Evolutionary conservation across 306 rosid genomes (phyloP).

Genomic region (Vigna nakashimae): DNA sequence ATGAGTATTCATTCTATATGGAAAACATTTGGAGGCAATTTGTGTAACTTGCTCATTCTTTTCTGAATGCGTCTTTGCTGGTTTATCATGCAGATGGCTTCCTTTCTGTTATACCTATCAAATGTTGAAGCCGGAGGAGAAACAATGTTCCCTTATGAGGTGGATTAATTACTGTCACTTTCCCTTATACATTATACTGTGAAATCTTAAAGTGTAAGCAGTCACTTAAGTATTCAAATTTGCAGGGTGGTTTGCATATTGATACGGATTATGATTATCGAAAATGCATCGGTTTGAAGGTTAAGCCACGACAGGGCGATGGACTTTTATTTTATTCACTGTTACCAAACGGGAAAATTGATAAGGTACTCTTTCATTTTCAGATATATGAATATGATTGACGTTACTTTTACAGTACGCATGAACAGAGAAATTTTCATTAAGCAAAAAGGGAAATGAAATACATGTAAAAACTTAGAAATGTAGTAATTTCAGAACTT

Average conservation of each 20-base stretch:
- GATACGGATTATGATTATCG: slow-evolving; percentile 53
- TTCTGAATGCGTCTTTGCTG: neutral
- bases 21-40: neutral
- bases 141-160: slow-evolving; percentile 84
- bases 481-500: neutral
- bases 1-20: neutral
- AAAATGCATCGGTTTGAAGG: slow-evolving; percentile 69
- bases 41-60: neutral
- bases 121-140: slow-evolving; percentile 73
- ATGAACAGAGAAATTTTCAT: slow-evolving; percentile 9
- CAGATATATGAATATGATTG: neutral
- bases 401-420: neutral
- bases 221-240: slow-evolving; percentile 14
- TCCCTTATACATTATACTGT: neutral
- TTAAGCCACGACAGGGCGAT: slow-evolving; percentile 69
- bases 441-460: neutral
- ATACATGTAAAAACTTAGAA: neutral
- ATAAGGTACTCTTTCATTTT: slow-evolving; percentile 49
- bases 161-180: slow-evolving; percentile 1
- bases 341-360: slow-evolving; percentile 66
- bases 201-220: slow-evolving; percentile 14
- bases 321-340: slow-evolving; percentile 72
- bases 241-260: slow-evolving; percentile 56
- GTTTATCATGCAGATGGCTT: slow-evolving; percentile 58
- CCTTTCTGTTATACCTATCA: slow-evolving; percentile 71